These are phyloP conservation scores for Phytophthora pisi DNA, from an alignment of 352 stramenopile genomes.

Conservation along the genomic window DNA sequence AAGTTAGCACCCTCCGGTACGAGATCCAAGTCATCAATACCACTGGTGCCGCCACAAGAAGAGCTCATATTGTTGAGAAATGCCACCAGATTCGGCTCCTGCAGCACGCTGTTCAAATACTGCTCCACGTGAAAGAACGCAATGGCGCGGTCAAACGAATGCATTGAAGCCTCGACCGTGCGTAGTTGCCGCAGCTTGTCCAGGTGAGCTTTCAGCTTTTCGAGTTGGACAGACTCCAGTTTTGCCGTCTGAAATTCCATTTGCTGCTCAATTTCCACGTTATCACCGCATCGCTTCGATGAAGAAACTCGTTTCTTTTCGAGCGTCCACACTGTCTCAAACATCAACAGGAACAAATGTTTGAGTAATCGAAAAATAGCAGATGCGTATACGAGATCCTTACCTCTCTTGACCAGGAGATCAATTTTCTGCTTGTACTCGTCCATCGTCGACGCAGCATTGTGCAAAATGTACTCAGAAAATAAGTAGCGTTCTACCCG, in stretches of 20 bases:
- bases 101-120: constrained; percentile 79
- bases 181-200: constrained; percentile 77
- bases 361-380: background rate
- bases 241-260: constrained; percentile 79
- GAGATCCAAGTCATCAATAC: constrained; percentile 55
- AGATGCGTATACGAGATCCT: background rate
- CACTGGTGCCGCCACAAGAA: constrained; percentile 36
- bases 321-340: constrained; percentile 54
- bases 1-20: constrained; percentile 71
- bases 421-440: constrained; percentile 74
- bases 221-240: constrained; percentile 61
- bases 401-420: constrained; percentile 74
- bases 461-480: constrained; percentile 81
- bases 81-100: constrained; percentile 65
- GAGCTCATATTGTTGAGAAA: constrained; percentile 81
- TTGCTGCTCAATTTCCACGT: constrained; percentile 59
- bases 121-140: constrained; percentile 87
- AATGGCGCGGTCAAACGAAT: constrained; percentile 80
- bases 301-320: constrained; percentile 65
- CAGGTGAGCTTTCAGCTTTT: constrained; percentile 71
- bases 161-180: constrained; percentile 76
- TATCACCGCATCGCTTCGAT: constrained; percentile 62
- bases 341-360: constrained; percentile 3
- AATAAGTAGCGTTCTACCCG: constrained; percentile 79
- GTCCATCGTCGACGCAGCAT: constrained; percentile 58